Conservation (phyloP, 768 basidiomycete genomes). For the Ramaria sp. region DNA sequence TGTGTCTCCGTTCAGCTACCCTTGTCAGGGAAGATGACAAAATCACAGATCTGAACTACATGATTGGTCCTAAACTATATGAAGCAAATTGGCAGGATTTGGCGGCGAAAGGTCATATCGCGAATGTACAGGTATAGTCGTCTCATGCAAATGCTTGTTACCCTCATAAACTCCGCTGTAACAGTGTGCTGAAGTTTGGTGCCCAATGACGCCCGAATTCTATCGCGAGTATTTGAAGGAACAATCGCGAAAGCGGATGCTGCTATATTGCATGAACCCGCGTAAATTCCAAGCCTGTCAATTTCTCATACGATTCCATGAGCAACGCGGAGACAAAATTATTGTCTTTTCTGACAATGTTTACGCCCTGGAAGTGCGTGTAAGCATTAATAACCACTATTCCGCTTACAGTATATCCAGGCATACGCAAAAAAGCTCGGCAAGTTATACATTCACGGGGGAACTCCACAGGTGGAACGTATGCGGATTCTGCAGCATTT, state of each 20-base stretch:
- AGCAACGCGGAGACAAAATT: slow-evolving; percentile 95
- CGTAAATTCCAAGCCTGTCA: slow-evolving; percentile 99
- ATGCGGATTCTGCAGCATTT: slow-evolving; percentile 93
- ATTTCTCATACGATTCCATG: slow-evolving; percentile 96
- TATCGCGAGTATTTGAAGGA: slow-evolving; percentile 95
- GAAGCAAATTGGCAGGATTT: slow-evolving; percentile 99
- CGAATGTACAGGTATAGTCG: slow-evolving; percentile 86
- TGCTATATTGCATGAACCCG: slow-evolving; percentile 99
- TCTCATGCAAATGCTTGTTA: neutral
- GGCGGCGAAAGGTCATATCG: slow-evolving; percentile 97
- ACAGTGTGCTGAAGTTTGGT: slow-evolving; percentile 99
- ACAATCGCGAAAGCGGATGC: slow-evolving; percentile 86
- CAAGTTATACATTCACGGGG: slow-evolving; percentile 95
- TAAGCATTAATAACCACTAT: neutral
- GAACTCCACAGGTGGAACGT: slow-evolving; percentile 87
- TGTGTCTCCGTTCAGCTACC: slow-evolving; percentile 51
- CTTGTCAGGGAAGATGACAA: slow-evolving; percentile 99
- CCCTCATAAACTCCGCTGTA: neutral
- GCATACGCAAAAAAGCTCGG: slow-evolving; percentile 89
- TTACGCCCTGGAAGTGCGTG: slow-evolving; percentile 79
- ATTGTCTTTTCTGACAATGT: slow-evolving; percentile 99
- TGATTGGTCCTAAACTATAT: slow-evolving; percentile 98
- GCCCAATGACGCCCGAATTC: slow-evolving; percentile 99
- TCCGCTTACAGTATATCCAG: slow-evolving; percentile 24
- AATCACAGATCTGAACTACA: slow-evolving; percentile 95